These are phyloP conservation scores for Epicoccum sorghinum DNA, from an alignment of 2,329 filamentous ascomycete genomes.

Conservation along the genomic window DNA sequence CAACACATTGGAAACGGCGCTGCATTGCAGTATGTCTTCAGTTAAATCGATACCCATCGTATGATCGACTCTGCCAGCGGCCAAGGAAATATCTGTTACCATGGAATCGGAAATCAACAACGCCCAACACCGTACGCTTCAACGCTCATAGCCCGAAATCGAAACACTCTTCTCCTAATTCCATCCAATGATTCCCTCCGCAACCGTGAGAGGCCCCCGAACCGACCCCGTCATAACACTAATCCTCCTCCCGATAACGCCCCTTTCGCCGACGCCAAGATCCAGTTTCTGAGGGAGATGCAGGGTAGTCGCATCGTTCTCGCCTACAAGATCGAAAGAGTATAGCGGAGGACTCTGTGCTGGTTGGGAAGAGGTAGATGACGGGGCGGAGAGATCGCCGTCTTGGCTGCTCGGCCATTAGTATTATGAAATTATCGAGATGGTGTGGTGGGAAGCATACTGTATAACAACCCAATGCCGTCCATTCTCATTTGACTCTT, in stretches of 20 bases:
- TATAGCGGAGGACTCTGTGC: conserved; percentile 26
- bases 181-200: conserved; percentile 45
- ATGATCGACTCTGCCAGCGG: too few relatives aligned
- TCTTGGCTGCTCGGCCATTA: conserved; percentile 29
- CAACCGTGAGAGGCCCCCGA: conserved; percentile 27
- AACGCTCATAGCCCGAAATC: neutral
- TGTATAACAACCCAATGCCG: conserved; percentile 41
- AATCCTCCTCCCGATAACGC: conserved; percentile 43
- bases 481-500: conserved; percentile 12
- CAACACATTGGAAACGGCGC: too few relatives aligned
- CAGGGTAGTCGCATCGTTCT: conserved; percentile 7
- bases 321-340: conserved; percentile 29
- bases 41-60: too few relatives aligned
- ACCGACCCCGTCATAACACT: conserved; percentile 36
- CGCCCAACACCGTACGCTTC: conserved; percentile 1
- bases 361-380: neutral
- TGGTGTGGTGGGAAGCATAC: conserved; percentile 17
- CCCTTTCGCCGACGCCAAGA: conserved; percentile 39
- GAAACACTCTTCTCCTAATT: conserved; percentile 28
- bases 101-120: neutral
- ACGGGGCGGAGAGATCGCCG: conserved; percentile 33
- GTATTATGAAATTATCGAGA: neutral
- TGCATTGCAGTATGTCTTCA: too few relatives aligned
- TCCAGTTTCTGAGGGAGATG: conserved; percentile 26
- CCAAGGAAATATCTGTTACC: too few relatives aligned